These are phyloP conservation scores for Leccinum arenicola DNA, from an alignment of 768 basidiomycete species.

Conservation along the genomic window DNA sequence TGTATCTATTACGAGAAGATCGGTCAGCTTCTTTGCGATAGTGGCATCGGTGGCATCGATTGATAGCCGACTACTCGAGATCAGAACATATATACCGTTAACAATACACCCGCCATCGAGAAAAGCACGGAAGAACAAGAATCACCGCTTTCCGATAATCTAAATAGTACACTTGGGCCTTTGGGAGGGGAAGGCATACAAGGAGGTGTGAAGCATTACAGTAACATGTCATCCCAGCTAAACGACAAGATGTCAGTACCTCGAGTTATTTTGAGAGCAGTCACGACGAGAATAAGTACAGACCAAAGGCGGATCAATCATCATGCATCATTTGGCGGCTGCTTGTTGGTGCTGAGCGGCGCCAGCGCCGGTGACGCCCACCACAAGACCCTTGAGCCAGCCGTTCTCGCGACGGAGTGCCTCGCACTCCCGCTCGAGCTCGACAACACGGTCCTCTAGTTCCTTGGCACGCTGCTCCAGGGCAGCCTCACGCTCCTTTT, in stretches of 20 bases:
- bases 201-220: background rate
- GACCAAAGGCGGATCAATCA: background rate
- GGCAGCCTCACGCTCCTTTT: slow-evolving; percentile 92
- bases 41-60: background rate
- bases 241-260: background rate
- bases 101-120: slow-evolving; percentile 19
- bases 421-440: slow-evolving; percentile 91
- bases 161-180: background rate
- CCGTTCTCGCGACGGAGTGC: slow-evolving; percentile 84
- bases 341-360: slow-evolving; percentile 32
- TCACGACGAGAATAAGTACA: background rate
- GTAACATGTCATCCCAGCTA: background rate
- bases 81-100: slow-evolving; percentile 10
- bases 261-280: background rate
- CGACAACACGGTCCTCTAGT: slow-evolving; percentile 71
- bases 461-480: slow-evolving; percentile 84
- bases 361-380: slow-evolving; percentile 78
- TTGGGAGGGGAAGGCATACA: background rate
- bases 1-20: background rate
- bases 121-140: background rate
- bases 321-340: slow-evolving; percentile 9
- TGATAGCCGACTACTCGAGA: background rate
- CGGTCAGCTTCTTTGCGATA: background rate
- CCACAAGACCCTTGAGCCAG: slow-evolving; percentile 88
- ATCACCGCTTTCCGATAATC: background rate